phyloP scores from a whole-genome alignment of 2,329 filamentous ascomycete genomes.

The Aspergillus oerlinghausenensis region DNA sequence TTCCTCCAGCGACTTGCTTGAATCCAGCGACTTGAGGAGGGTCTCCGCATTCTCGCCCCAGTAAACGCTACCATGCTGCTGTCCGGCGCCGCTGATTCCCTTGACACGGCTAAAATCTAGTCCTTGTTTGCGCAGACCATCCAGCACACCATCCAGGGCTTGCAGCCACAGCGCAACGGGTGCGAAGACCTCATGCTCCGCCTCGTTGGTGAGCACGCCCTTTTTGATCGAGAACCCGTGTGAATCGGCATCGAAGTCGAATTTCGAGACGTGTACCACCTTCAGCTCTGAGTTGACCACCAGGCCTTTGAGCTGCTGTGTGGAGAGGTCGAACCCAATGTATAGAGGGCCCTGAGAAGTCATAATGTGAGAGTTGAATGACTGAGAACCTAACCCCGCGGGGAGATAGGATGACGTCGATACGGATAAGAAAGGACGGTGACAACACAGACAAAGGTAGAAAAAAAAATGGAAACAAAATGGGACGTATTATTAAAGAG shows the following conservation, averaged over 20 bases:
- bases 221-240: conserved; percentile 75
- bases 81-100: conserved; percentile 85
- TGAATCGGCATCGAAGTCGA: conserved; percentile 89
- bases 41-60: conserved; percentile 70
- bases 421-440: neutral
- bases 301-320: conserved; percentile 93
- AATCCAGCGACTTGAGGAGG: conserved; percentile 58
- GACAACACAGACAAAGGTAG: neutral
- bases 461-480: neutral
- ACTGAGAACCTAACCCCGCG: neutral
- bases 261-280: conserved; percentile 78
- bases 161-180: conserved; percentile 94
- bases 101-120: conserved; percentile 70
- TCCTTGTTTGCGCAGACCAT: conserved; percentile 63
- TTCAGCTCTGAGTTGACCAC: conserved; percentile 79
- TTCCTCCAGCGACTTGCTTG: conserved; percentile 59
- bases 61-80: conserved; percentile 97
- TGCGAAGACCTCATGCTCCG: conserved; percentile 83
- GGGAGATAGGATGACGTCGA: conserved; percentile 2
- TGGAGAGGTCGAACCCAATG: conserved; percentile 91
- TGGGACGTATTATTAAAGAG: neutral
- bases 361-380: conserved; percentile 25
- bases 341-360: conserved; percentile 60
- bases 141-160: conserved; percentile 79
- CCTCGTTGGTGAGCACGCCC: conserved; percentile 77